These are phyloP conservation scores for Cynanchum wilfordii DNA, from an alignment of 257 asterid genomes.

Conservation along the genomic window DNA sequence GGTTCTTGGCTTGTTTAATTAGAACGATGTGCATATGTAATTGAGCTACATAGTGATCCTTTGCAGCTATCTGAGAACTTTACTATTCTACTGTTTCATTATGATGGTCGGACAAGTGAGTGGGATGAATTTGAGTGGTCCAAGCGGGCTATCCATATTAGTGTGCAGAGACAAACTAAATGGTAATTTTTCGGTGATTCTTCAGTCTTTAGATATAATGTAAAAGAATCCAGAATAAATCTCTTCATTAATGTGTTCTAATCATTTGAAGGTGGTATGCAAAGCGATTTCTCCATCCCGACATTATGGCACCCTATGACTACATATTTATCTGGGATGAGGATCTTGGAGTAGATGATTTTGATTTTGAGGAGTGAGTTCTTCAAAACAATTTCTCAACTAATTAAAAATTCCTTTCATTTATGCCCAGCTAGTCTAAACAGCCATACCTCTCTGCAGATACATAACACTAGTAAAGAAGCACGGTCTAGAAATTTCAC, in stretches of 20 bases:
- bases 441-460: slow-evolving; percentile 27
- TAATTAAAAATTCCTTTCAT: neutral
- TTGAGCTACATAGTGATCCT: slow-evolving; percentile 23
- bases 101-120: slow-evolving; percentile 82
- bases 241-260: slow-evolving; percentile 9
- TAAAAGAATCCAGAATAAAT: neutral
- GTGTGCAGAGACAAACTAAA: slow-evolving; percentile 72
- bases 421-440: neutral
- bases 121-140: slow-evolving; percentile 98
- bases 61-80: slow-evolving; percentile 86
- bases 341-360: slow-evolving; percentile 79
- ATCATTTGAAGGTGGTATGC: slow-evolving; percentile 80
- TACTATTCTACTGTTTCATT: slow-evolving; percentile 74
- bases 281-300: slow-evolving; percentile 85
- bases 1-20: neutral
- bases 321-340: slow-evolving; percentile 90
- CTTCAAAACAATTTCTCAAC: neutral
- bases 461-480: slow-evolving; percentile 66
- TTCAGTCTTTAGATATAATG: neutral
- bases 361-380: slow-evolving; percentile 76
- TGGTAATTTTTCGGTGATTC: slow-evolving; percentile 39
- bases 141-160: slow-evolving; percentile 73
- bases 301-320: slow-evolving; percentile 77
- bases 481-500: slow-evolving; percentile 80
- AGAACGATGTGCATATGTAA: neutral